A percentile compares a stretch with the other conserved stretches of the same genome.
These are phyloP conservation scores for Colletotrichum aenigma DNA, from an alignment of 2,329 filamentous ascomycete species.

Conservation along the genomic window DNA sequence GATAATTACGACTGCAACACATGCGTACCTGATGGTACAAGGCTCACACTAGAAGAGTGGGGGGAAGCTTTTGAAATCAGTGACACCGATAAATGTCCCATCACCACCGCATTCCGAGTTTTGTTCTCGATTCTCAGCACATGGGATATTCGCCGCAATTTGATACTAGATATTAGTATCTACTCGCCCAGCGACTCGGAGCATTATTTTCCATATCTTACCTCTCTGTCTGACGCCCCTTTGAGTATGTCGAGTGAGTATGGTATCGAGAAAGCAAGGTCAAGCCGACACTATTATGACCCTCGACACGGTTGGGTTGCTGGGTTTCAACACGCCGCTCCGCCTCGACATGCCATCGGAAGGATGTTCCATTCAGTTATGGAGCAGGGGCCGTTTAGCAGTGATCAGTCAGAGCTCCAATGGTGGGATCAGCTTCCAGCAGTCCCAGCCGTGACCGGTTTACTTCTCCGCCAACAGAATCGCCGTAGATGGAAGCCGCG, in stretches of 20 bases:
- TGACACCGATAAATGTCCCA: slow-evolving; percentile 17
- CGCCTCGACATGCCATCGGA: slow-evolving; percentile 12
- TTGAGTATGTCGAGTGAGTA: neutral
- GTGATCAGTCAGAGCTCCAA: slow-evolving; percentile 22
- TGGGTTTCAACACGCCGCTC: slow-evolving; percentile 20
- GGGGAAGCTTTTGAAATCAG: slow-evolving; percentile 4
- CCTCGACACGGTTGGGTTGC: slow-evolving; percentile 26
- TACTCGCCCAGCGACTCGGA: slow-evolving; percentile 33
- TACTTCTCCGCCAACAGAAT: slow-evolving; percentile 36
- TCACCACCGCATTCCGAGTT: slow-evolving; percentile 22
- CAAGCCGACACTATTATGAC: slow-evolving; percentile 1
- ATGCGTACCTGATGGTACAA: slow-evolving; percentile 12
- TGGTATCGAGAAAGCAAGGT: neutral
- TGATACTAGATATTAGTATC: slow-evolving; percentile 34
- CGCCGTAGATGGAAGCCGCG: slow-evolving; percentile 30
- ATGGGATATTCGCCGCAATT: slow-evolving; percentile 27
- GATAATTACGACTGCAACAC: slow-evolving; percentile 29
- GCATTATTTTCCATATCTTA: slow-evolving; percentile 33
- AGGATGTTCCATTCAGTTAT: slow-evolving; percentile 27
- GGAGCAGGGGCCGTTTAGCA: slow-evolving; percentile 24
- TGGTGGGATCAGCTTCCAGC: slow-evolving; percentile 29
- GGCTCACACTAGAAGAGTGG: neutral
- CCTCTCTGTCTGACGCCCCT: slow-evolving; percentile 27
- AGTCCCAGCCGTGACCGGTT: slow-evolving; percentile 29
- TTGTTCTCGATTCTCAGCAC: slow-evolving; percentile 31